Evolutionary conservation across 306 rosid genomes (phyloP), one percentile per base, ranked within the genome.

Genomic region (Ammopiptanthus mongolicus): DNA sequence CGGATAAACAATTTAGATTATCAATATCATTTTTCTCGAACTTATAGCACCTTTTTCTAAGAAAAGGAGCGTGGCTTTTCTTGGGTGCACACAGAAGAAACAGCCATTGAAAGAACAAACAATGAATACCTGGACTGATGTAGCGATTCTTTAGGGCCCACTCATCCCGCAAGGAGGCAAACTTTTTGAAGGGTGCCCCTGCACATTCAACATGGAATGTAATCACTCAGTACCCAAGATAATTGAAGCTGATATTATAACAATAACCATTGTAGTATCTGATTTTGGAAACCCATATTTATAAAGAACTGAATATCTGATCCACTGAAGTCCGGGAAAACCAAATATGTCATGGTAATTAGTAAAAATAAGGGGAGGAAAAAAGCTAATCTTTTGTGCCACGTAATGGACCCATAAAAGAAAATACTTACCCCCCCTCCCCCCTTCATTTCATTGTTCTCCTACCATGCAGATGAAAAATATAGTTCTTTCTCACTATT

Each of bases 101-200:
- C 18, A 53, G 37, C 5, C 52, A 18, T 33, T 50, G 46, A 6
- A 41, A 63, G 47, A 70, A 68, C 47, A 72, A 44, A 67, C 37
- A 29, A 34, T 8, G 67, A 84, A 25, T 71, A 96, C 99, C 99
- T 55, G 99, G 98, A 79, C 99, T 90, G 76, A 87, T 80, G 79
- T 96, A 96, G 78, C 88, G 80, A 80, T 96, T 96, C 85, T 90
- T 90, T 75, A 90, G 59, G 77, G 99, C 97, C 99, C 99, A 96
- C 78, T 96, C 96, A 4, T 89, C 90, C 63, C 99, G 85, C 82
- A 84, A 28, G 39, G 96, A 92, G 25, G 96, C 96, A 78, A 81
- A 96, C 84, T 92, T 90, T 86, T 88, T 88, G 87, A 90, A 96
- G 47, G 99, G 99, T 28, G 92, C 88, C 80, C 92, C 99, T 96